Conservation (phyloP, 192 early-diverging fungal genomes). For the Jimgerdemannia flammicorona region DNA sequence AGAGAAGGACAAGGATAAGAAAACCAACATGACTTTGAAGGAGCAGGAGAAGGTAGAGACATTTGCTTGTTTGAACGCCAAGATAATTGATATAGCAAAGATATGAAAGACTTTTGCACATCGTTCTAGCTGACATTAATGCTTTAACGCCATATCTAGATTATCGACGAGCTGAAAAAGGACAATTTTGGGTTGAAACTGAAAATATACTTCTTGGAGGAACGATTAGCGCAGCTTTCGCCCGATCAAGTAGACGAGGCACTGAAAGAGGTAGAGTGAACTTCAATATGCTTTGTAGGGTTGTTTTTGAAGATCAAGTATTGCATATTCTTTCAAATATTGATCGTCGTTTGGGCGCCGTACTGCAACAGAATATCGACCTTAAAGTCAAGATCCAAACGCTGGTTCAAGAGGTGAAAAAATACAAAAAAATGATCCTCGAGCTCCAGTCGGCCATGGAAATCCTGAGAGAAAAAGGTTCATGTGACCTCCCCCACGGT, state of each 20-base stretch:
- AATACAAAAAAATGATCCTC: slow-evolving; percentile 39
- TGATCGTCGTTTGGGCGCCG: too few species aligned
- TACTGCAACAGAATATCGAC: slow-evolving; percentile 51
- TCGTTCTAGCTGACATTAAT: too few species aligned
- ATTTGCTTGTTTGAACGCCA: not conserved
- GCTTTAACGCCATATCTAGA: slow-evolving; percentile 17
- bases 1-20: slow-evolving; percentile 6
- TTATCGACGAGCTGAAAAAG: slow-evolving; percentile 51
- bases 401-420: slow-evolving; percentile 38
- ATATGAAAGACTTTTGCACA: too few species aligned
- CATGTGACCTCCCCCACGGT: slow-evolving; percentile 31
- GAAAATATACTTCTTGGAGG: slow-evolving; percentile 50
- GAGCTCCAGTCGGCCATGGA: slow-evolving; percentile 37
- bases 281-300: too few species aligned
- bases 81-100: too few species aligned
- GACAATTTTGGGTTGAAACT: slow-evolving; percentile 53
- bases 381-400: slow-evolving; percentile 44
- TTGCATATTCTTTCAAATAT: too few species aligned
- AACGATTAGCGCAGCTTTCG: slow-evolving; percentile 41
- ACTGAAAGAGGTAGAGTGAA: slow-evolving; percentile 42
- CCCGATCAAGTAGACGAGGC: slow-evolving; percentile 52
- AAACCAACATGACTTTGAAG: slow-evolving; percentile 41
- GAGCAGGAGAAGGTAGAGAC: slow-evolving; percentile 43
- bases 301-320: too few species aligned
- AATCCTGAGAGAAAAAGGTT: slow-evolving; percentile 32